Percentiles rank a stretch among this genome's conserved stretches.
Evolutionary conservation across 768 basidiomycete genomes (phyloP).

Genomic region (Gymnopilus dilepis): DNA sequence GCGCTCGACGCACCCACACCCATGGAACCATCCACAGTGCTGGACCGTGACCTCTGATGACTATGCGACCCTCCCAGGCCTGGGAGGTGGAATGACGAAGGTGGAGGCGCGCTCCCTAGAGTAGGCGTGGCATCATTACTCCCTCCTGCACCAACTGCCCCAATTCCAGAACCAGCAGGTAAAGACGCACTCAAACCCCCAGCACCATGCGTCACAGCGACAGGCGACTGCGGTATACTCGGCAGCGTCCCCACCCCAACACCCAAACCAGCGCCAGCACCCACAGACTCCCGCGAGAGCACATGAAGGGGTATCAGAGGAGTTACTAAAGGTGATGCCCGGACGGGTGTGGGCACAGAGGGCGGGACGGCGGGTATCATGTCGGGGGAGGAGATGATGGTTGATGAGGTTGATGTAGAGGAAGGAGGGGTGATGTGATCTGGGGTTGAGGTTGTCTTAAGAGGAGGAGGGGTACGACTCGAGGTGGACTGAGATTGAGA

Average conservation of each 20-base stretch:
- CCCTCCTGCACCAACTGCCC: too few relatives aligned
- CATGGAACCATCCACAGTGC: conserved; percentile 44
- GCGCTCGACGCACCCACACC: neutral
- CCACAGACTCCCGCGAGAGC: conserved; percentile 30
- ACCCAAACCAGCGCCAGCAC: too few relatives aligned
- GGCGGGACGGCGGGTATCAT: conserved; percentile 73
- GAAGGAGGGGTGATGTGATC: too few relatives aligned
- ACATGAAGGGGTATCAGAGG: conserved; percentile 59
- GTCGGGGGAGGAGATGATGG: conserved; percentile 65
- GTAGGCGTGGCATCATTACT: conserved; percentile 27
- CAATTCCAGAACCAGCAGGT: too few relatives aligned
- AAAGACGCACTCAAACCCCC: too few relatives aligned
- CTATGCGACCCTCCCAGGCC: conserved; percentile 2
- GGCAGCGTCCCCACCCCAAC: too few relatives aligned
- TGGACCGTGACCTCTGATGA: conserved; percentile 45
- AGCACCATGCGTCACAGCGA: conserved; percentile 21
- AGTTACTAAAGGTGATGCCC: conserved; percentile 60
- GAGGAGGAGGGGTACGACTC: neutral
- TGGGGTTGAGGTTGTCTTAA: conserved; percentile 29
- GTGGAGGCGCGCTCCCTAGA: neutral
- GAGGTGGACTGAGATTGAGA: neutral
- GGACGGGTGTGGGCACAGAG: conserved; percentile 43
- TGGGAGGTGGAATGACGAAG: neutral
- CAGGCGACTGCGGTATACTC: conserved; percentile 52
- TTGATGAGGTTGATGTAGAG: conserved; percentile 15